A percentile compares a stretch with the other conserved stretches of the same genome.
phyloP scores from a whole-genome alignment of 257 asterid species.

The Solanum appendiculatum region DNA sequence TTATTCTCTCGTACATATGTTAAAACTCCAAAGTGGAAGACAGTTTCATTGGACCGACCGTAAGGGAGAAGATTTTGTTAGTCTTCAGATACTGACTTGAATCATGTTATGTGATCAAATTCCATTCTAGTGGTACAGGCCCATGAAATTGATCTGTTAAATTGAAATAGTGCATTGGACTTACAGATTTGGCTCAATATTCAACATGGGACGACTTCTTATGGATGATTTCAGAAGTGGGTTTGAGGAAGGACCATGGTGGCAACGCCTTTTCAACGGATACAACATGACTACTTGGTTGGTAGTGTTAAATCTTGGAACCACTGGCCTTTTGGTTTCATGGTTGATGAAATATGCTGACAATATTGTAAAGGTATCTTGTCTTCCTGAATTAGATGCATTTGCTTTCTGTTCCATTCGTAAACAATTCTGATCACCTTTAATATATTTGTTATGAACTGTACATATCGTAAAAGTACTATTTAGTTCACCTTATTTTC shows the following conservation, averaged over 20 bases:
- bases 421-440: neutral
- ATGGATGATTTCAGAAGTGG: slow-evolving; percentile 86
- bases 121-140: neutral
- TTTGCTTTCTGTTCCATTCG: neutral
- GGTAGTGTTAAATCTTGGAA: slow-evolving; percentile 92
- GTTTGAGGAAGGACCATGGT: slow-evolving; percentile 90
- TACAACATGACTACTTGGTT: slow-evolving; percentile 79
- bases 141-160: slow-evolving; percentile 9
- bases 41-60: neutral
- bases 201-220: slow-evolving; percentile 76
- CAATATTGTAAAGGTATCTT: slow-evolving; percentile 84
- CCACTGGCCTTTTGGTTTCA: slow-evolving; percentile 89
- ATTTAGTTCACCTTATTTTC: neutral
- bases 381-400: neutral
- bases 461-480: neutral
- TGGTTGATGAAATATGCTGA: slow-evolving; percentile 99
- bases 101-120: neutral
- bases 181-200: slow-evolving; percentile 85
- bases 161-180: slow-evolving; percentile 2
- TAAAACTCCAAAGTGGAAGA: neutral
- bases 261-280: slow-evolving; percentile 84
- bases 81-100: neutral
- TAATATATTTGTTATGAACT: neutral
- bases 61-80: neutral
- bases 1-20: neutral